phyloP scores from a whole-genome alignment of 441 rosid species.

The Breynia disticha region DNA sequence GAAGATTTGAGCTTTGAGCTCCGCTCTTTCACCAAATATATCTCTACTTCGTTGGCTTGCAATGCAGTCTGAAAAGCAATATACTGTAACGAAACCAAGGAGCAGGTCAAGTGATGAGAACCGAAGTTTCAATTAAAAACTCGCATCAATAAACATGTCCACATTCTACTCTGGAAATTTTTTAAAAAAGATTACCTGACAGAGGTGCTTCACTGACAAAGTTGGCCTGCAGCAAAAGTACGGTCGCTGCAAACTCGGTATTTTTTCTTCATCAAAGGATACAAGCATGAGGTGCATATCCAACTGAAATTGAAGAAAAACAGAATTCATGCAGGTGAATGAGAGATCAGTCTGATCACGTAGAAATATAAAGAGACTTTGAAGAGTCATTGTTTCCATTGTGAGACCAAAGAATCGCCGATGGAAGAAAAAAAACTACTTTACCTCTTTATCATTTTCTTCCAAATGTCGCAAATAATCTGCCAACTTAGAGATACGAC shows the following conservation, averaged over 20 bases:
- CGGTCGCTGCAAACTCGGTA: slow-evolving; percentile 45
- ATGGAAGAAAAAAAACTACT: not conserved
- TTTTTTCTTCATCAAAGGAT: slow-evolving; percentile 35
- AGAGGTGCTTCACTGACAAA: slow-evolving; percentile 36
- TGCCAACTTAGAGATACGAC: slow-evolving; percentile 45
- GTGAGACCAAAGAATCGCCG: slow-evolving; percentile 8
- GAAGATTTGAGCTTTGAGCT: slow-evolving; percentile 19
- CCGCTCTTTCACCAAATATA: slow-evolving; percentile 35
- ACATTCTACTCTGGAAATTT: not conserved
- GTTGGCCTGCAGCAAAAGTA: slow-evolving; percentile 46
- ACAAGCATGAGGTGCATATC: slow-evolving; percentile 46
- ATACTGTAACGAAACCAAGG: slow-evolving; percentile 24
- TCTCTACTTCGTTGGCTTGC: slow-evolving; percentile 44
- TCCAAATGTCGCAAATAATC: slow-evolving; percentile 40
- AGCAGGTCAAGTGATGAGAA: not conserved
- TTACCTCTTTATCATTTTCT: slow-evolving; percentile 44
- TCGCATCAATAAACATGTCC: slow-evolving; percentile 4
- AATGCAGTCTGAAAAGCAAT: slow-evolving; percentile 44
- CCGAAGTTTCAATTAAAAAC: not conserved
- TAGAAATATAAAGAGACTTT: no score
- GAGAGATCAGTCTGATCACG: no score
- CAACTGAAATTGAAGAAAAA: slow-evolving; percentile 27
- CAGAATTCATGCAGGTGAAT: not conserved
- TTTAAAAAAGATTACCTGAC: slow-evolving; percentile 38
- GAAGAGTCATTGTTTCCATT: not conserved